Evolutionary conservation across 352 stramenopile species (phyloP).

Genomic region (Phytophthora macrochlamydospora): DNA sequence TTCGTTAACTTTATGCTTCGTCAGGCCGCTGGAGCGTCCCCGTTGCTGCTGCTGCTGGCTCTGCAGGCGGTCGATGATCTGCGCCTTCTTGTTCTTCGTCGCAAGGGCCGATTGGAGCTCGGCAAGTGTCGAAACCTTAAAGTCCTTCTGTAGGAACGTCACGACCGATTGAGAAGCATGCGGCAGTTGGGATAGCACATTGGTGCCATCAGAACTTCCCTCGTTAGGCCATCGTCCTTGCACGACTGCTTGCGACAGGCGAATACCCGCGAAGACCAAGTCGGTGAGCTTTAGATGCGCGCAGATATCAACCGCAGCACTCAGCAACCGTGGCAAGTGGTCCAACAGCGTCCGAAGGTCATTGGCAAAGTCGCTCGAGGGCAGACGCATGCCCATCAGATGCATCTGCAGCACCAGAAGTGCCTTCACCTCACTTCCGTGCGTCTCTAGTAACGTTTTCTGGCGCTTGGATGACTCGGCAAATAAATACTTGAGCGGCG

Average conservation of each 20-base stretch:
- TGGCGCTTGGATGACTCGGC: constrained; percentile 50
- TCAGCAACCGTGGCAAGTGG: constrained; percentile 94
- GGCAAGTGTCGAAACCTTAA: constrained; percentile 32
- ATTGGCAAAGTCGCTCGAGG: constrained; percentile 98
- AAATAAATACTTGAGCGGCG: constrained; percentile 65
- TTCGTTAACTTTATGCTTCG: constrained; percentile 50
- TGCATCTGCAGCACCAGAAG: constrained; percentile 96
- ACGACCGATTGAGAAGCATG: constrained; percentile 39
- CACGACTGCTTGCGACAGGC: constrained; percentile 60
- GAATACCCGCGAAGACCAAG: constrained; percentile 59
- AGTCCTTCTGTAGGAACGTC: constrained; percentile 31
- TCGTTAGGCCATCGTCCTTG: constrained; percentile 55
- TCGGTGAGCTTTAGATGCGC: constrained; percentile 56
- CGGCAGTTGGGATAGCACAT: constrained; percentile 55
- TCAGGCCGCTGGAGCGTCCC: constrained; percentile 21
- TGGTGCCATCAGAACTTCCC: neutral
- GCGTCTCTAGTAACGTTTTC: constrained; percentile 64
- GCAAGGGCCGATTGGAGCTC: constrained; percentile 42
- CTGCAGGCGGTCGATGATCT: constrained; percentile 41
- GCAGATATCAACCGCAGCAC: constrained; percentile 92
- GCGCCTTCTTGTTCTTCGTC: constrained; percentile 35
- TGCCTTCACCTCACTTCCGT: constrained; percentile 85
- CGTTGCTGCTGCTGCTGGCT: constrained; percentile 25
- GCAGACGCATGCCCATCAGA: constrained; percentile 90
- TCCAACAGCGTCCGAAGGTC: constrained; percentile 97